Base-by-base conservation (phyloP, 257 asterid species). In the Prunella vulgaris region DNA sequence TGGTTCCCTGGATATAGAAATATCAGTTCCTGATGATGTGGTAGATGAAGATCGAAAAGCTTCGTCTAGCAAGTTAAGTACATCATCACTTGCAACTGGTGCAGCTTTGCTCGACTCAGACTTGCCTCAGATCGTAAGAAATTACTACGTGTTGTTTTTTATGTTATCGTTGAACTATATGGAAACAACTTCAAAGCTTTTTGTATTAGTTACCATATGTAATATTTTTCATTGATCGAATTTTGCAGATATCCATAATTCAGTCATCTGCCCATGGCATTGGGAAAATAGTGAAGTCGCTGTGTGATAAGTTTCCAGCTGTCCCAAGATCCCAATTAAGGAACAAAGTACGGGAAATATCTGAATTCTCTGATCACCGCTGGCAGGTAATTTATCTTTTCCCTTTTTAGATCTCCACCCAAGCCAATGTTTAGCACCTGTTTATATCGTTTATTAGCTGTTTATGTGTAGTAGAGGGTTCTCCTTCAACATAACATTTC, bases 311-410 rank as follows among this genome's bases (percentile, higher is more conserved):
- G 76, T 89, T 91, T 74, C 97, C 97, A 3, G 69, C 80, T 56
- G 56, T 82, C 18, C 64, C 88, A 14, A 91, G 86, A 80, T 68
- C 93, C 69, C 93, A 85, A 60, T 62, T 94, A 60, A 80, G 87
- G 76, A 87, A 74, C 46, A 89, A 91, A 84, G 97, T 94, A 82
- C 90, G 89, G 40, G 96, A 89, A 81, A 78, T 91, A 64, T 77
- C 97, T 3, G 90, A 86, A 25, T 91, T 84, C 76, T 69, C 78
- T 42, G 87, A 89, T 22, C 88, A 90, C 63, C 85, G 87, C 17
- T 91, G 97, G 97, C 95, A 91, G 97, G 99, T 93, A 48, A 82
- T 60, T 79, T 30, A 51, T 2, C 32, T 54, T 69, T 38, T 10
- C 46, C 28, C 71, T 30, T 6, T 56, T 38, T n/a, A 62, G 60